Evolutionary conservation across 495 filamentous ascomycete genomes (phyloP).

Genomic region (Penicillium soppii): DNA sequence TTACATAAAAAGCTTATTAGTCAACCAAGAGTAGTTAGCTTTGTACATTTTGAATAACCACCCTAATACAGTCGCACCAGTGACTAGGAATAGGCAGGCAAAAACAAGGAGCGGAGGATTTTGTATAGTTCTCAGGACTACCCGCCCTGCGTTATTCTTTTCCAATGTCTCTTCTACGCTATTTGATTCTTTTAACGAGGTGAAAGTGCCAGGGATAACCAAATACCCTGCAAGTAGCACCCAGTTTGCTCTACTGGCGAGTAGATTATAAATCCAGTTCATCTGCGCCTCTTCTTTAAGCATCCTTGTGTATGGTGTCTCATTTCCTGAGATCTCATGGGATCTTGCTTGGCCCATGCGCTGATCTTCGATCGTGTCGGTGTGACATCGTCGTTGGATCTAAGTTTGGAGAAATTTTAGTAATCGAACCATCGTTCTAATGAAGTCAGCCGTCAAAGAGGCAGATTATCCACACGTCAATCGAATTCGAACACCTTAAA

Average conservation of each 20-base stretch:
- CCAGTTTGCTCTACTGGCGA: slow-evolving; percentile 1
- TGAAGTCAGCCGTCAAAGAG: no score
- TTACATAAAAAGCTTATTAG: slow-evolving; percentile 26
- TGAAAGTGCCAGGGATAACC: neutral
- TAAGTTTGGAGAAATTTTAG: neutral
- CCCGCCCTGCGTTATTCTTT: slow-evolving; percentile 8
- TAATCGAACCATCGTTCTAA: neutral
- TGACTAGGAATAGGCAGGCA: slow-evolving; percentile 18
- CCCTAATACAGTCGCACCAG: slow-evolving; percentile 11
- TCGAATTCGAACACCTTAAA: no score
- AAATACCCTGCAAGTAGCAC: slow-evolving; percentile 2
- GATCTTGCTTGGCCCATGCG: neutral
- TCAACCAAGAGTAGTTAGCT: slow-evolving; percentile 29
- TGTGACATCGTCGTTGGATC: neutral
- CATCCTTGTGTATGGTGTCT: slow-evolving; percentile 1
- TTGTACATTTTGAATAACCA: slow-evolving; percentile 23
- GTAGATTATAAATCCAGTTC: neutral
- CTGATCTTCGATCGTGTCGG: neutral
- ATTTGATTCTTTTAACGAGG: slow-evolving; percentile 17
- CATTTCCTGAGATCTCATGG: neutral
- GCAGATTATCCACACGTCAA: no score
- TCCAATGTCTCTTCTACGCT: slow-evolving; percentile 7
- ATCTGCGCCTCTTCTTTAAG: slow-evolving; percentile 4
- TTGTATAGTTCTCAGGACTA: slow-evolving; percentile 19
- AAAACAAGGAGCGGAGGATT: slow-evolving; percentile 24